These are phyloP conservation scores for Thelonectria rubi DNA, from an alignment of 2,329 filamentous ascomycete species.

Conservation along the genomic window DNA sequence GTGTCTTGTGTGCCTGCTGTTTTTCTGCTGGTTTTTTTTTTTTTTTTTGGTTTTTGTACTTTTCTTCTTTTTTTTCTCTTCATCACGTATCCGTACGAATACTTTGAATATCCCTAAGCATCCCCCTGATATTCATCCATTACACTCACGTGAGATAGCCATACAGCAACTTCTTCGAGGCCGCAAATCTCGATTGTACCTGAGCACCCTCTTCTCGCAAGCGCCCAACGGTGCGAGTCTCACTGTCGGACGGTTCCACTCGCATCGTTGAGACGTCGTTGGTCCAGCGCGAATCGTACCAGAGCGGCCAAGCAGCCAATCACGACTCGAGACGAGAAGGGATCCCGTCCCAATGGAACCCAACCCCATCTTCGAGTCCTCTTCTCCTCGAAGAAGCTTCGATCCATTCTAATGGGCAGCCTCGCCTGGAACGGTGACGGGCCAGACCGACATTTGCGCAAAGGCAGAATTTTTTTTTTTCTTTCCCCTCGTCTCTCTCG, in stretches of 20 bases:
- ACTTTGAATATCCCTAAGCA: too few relatives aligned
- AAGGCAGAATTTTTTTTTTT: conserved; percentile 6
- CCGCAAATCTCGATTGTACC: too few relatives aligned
- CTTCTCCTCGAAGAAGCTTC: too few relatives aligned
- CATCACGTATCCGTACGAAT: too few relatives aligned
- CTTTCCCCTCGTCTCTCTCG: background rate
- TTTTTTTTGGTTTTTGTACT: too few relatives aligned
- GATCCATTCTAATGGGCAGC: too few relatives aligned
- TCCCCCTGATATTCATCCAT: too few relatives aligned
- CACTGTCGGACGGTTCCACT: conserved; percentile 32
- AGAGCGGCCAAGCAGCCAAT: conserved; percentile 31
- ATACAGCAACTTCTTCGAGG: too few relatives aligned
- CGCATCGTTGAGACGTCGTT: conserved; percentile 38
- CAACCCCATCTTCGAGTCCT: conserved; percentile 13
- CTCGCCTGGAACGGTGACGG: background rate
- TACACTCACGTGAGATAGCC: too few relatives aligned
- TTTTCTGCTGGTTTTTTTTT: background rate
- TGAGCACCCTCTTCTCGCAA: too few relatives aligned
- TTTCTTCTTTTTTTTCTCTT: too few relatives aligned
- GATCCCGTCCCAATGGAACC: conserved; percentile 2
- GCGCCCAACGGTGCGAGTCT: conserved; percentile 15
- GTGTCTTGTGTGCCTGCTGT: too few relatives aligned
- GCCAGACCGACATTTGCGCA: conserved; percentile 39
- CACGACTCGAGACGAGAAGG: conserved; percentile 23
- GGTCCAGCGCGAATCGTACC: conserved; percentile 38